A percentile compares a stretch with the other conserved stretches of the same genome.
Evolutionary conservation across 768 basidiomycete genomes (phyloP).

Genomic region (Pulveroboletus frians): DNA sequence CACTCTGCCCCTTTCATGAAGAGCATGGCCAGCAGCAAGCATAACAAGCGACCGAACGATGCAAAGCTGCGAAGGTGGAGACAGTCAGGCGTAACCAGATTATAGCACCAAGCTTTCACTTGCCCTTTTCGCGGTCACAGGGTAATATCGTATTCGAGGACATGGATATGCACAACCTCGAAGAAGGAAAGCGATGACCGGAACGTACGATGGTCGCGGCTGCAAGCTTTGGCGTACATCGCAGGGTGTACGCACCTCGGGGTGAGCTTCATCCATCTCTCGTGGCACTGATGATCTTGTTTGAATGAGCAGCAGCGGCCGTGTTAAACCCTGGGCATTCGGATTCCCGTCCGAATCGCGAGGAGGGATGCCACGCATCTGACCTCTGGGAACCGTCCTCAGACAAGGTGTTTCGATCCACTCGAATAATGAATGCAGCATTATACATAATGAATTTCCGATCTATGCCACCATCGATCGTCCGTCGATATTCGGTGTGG

Average conservation of each 20-base stretch:
- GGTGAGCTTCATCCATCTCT: background rate
- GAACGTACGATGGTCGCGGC: background rate
- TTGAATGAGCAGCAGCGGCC: background rate
- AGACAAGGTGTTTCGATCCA: conserved; percentile 3
- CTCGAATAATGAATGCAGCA: conserved; percentile 9
- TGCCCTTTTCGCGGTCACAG: background rate
- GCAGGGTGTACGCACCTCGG: background rate
- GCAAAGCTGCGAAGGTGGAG: background rate
- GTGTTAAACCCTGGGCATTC: background rate
- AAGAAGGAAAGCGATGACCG: conserved; percentile 1
- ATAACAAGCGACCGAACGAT: background rate
- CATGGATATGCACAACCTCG: background rate
- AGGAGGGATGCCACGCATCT: background rate
- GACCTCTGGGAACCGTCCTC: background rate
- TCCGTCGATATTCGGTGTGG: conserved; percentile 7
- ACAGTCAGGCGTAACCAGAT: background rate
- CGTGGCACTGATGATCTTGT: background rate
- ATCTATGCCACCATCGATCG: conserved; percentile 7
- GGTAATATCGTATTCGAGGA: background rate
- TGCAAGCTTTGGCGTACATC: background rate
- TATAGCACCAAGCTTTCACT: background rate
- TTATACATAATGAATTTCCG: conserved; percentile 5
- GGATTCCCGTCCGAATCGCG: background rate
- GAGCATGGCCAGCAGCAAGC: too few species aligned
- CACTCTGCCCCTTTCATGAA: too few species aligned